These are phyloP conservation scores for Nannochloropsis gaditana DNA, from an alignment of 108 stramenopile species.

Conservation along the genomic window DNA sequence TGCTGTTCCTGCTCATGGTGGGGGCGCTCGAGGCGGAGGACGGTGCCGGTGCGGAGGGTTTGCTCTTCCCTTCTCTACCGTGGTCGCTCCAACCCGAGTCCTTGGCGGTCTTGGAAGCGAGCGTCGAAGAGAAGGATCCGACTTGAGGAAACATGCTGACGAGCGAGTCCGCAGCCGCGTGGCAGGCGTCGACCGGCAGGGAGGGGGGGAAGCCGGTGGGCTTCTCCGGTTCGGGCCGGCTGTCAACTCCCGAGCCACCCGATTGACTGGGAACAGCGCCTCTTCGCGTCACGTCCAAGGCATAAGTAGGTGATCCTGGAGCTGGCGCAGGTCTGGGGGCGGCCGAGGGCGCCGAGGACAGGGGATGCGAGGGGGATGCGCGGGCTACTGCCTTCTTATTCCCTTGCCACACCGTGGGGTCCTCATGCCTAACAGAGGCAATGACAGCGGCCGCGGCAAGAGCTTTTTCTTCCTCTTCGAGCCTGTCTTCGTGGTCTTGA, in stretches of 20 bases:
- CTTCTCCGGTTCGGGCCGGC: background rate
- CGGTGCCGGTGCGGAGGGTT: background rate
- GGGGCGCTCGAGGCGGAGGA: background rate
- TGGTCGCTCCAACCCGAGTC: background rate
- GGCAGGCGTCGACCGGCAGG: no score
- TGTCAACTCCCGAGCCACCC: background rate
- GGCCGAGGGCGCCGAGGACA: background rate
- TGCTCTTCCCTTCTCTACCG: background rate
- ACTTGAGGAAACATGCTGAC: background rate
- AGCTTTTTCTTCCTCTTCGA: background rate
- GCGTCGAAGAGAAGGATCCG: background rate
- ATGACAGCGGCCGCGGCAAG: background rate
- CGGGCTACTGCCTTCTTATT: background rate
- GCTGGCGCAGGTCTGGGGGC: background rate
- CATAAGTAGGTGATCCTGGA: background rate
- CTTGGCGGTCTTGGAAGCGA: background rate
- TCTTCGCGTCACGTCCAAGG: background rate
- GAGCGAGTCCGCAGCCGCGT: background rate
- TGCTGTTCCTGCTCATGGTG: slow-evolving; percentile 3
- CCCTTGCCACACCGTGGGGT: background rate
- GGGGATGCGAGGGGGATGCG: background rate
- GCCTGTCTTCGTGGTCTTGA: background rate
- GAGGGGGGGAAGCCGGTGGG: no score
- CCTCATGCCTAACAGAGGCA: background rate
- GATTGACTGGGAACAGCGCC: background rate